phyloP scores from a whole-genome alignment of 352 stramenopile species.

The Globisporangium polare region DNA sequence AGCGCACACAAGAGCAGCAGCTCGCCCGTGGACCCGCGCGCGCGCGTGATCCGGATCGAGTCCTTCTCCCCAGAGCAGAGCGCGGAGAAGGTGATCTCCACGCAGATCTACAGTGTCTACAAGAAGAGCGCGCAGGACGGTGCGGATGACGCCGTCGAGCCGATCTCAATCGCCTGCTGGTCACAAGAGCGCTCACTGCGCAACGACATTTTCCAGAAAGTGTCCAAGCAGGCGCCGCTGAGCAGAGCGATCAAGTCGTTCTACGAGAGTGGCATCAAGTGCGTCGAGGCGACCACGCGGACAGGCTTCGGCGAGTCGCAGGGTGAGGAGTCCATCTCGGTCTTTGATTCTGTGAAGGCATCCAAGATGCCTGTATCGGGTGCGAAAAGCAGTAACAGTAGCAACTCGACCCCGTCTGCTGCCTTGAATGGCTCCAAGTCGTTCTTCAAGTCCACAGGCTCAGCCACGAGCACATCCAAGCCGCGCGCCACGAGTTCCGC shows the following conservation, averaged over 20 bases:
- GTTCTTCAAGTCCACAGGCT: constrained; percentile 25
- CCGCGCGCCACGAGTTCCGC: constrained; percentile 19
- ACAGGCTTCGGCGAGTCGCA: constrained; percentile 44
- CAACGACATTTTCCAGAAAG: constrained; percentile 46
- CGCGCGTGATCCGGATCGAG: constrained; percentile 37
- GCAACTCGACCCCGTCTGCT: not conserved
- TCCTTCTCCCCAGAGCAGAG: constrained; percentile 3
- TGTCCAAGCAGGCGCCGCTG: constrained; percentile 37
- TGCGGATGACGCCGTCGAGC: constrained; percentile 13
- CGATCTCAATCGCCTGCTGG: constrained; percentile 43
- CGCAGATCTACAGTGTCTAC: constrained; percentile 60
- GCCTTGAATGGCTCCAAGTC: constrained; percentile 15
- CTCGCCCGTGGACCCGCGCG: constrained; percentile 30
- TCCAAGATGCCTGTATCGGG: constrained; percentile 20
- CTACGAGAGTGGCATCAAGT: constrained; percentile 50
- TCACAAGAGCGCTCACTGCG: constrained; percentile 54
- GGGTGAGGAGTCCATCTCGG: constrained; percentile 62
- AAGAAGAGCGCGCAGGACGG: constrained; percentile 16
- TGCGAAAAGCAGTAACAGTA: not conserved
- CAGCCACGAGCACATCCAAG: constrained; percentile 19
- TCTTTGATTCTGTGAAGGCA: constrained; percentile 51
- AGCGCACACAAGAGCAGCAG: not conserved
- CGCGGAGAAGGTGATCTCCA: constrained; percentile 20
- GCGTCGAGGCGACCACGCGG: constrained; percentile 45
- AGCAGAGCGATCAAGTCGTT: constrained; percentile 39